These are phyloP conservation scores for Clavispora fructus DNA, from an alignment of 805 yeast genomes.

Conservation along the genomic window DNA sequence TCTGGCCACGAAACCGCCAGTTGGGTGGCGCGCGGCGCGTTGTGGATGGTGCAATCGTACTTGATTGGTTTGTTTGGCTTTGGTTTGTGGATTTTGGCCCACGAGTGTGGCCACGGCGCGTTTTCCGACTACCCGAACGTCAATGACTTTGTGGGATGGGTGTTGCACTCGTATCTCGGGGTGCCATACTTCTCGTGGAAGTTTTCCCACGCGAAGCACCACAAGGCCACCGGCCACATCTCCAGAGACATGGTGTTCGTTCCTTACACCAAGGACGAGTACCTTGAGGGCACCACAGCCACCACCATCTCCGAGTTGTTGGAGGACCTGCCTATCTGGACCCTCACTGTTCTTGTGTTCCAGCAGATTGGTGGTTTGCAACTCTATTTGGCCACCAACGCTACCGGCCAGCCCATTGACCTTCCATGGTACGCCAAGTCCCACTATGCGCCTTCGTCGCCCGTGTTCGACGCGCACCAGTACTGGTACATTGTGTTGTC, in stretches of 20 bases:
- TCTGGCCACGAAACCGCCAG: constrained; percentile 20
- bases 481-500: constrained; percentile 52
- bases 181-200: constrained; percentile 65
- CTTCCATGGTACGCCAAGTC: constrained; percentile 38
- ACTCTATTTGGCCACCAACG: constrained; percentile 45
- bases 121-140: constrained; percentile 49
- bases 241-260: constrained; percentile 57
- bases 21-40: constrained; percentile 28
- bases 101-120: constrained; percentile 63
- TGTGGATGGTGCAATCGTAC: constrained; percentile 38
- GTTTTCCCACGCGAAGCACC: constrained; percentile 55
- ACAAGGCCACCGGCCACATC: constrained; percentile 58
- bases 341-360: constrained; percentile 38
- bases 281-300: constrained; percentile 25
- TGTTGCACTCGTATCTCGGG: constrained; percentile 49
- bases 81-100: constrained; percentile 60
- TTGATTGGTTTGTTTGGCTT: constrained; percentile 46
- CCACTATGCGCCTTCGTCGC: constrained; percentile 53
- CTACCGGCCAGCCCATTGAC: constrained; percentile 49
- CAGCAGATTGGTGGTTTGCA: constrained; percentile 58
- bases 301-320: constrained; percentile 39
- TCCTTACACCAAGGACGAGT: constrained; percentile 49
- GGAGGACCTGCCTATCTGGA: constrained; percentile 51
- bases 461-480: constrained; percentile 49
- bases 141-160: constrained; percentile 58